Percentiles rank a stretch among this genome's conserved stretches.
These are phyloP conservation scores for Alternaria dauci DNA, from an alignment of 2,329 filamentous ascomycete species.

Conservation along the genomic window DNA sequence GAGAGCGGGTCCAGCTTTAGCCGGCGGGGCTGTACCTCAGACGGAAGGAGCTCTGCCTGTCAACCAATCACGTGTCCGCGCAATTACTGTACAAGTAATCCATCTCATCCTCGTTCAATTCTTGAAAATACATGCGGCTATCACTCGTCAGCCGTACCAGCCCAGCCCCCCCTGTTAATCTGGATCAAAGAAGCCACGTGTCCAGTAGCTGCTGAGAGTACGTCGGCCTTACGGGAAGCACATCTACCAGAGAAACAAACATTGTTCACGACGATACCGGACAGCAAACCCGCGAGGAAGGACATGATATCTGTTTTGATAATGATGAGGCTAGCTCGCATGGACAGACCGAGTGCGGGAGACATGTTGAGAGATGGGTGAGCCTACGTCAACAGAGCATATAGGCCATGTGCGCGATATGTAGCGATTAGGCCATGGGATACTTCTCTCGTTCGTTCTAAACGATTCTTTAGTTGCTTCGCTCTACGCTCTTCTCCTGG, in stretches of 20 bases:
- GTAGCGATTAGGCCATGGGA: neutral
- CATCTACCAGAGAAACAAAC: neutral
- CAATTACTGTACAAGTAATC: too few relatives aligned
- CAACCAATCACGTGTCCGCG: neutral
- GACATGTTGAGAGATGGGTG: neutral
- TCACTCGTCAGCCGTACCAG: too few relatives aligned
- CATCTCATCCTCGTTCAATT: too few relatives aligned
- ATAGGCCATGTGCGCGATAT: neutral
- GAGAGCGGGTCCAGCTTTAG: constrained; percentile 10
- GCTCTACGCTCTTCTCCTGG: neutral
- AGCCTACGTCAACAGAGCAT: neutral
- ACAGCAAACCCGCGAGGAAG: neutral
- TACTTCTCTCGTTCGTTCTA: neutral
- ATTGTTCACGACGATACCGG: neutral
- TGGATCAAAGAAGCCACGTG: neutral
- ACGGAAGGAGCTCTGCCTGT: neutral
- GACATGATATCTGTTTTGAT: neutral
- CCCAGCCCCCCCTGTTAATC: too few relatives aligned
- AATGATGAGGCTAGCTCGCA: neutral
- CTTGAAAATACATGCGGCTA: too few relatives aligned
- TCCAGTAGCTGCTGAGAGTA: neutral
- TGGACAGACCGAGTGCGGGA: neutral
- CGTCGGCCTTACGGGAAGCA: neutral
- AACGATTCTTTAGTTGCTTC: neutral
- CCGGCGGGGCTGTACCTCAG: constrained; percentile 11